A percentile compares a stretch with the other conserved stretches of the same genome.
Evolutionary conservation across 257 asterid species (phyloP).

Genomic region (Avicennia marina): DNA sequence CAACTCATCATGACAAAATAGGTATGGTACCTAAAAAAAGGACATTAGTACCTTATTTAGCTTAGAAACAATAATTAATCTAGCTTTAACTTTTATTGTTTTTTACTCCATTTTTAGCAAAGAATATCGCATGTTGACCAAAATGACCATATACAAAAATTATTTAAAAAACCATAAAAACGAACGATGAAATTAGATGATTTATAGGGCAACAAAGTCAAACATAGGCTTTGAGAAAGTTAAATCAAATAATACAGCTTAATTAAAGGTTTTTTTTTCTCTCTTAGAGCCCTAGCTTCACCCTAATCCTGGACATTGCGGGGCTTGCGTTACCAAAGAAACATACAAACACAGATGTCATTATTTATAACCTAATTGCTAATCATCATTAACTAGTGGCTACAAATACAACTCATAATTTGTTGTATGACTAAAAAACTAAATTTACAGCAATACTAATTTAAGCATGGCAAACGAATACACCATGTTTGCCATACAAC

Average conservation of each 20-base stretch:
- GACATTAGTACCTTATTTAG: constrained; percentile 1
- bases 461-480: too few species aligned
- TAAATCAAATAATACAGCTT: not conserved
- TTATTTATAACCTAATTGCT: constrained; percentile 12
- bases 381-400: not conserved
- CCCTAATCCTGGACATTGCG: constrained; percentile 8
- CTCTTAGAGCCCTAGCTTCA: not conserved
- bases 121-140: too few species aligned
- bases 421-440: not conserved
- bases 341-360: constrained; percentile 8
- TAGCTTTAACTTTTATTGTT: not conserved
- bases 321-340: constrained; percentile 6
- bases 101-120: constrained; percentile 7
- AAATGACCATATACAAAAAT: too few species aligned
- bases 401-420: not conserved
- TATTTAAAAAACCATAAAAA: too few species aligned
- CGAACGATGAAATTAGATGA: too few species aligned
- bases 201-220: not conserved
- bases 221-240: not conserved
- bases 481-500: too few species aligned
- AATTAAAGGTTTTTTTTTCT: not conserved
- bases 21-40: constrained; percentile 21
- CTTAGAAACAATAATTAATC: not conserved
- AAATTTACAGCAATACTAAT: too few species aligned
- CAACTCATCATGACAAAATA: constrained; percentile 16